Evolutionary conservation across 1,284 basidiomycete genomes (phyloP).

Genomic region (Apiotrichum montevideense): DNA sequence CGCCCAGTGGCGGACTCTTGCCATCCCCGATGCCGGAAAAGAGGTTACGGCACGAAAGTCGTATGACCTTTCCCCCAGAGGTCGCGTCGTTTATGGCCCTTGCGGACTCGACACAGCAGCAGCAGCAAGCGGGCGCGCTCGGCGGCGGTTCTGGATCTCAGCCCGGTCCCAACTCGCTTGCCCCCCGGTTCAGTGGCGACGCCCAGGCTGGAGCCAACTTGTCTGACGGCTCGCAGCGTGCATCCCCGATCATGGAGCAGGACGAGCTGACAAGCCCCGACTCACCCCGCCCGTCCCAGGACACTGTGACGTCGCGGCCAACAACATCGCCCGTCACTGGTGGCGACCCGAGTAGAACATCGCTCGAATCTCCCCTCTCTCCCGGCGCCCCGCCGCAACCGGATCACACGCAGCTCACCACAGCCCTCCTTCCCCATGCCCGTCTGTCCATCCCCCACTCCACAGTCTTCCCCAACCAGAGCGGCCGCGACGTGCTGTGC

Average conservation of each 20-base stretch:
- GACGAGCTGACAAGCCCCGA: slow-evolving; percentile 9
- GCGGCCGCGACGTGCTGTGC: slow-evolving; percentile 44
- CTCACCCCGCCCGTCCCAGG: slow-evolving; percentile 19
- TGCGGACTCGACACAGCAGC: slow-evolving; percentile 29
- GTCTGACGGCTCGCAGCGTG: slow-evolving; percentile 6
- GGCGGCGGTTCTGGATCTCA: too few species aligned
- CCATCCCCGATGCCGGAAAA: slow-evolving; percentile 36
- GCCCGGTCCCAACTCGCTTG: background rate
- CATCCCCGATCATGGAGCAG: slow-evolving; percentile 12
- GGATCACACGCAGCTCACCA: slow-evolving; percentile 23
- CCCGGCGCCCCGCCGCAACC: background rate
- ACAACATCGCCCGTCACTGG: slow-evolving; percentile 2
- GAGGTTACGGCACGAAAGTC: slow-evolving; percentile 32
- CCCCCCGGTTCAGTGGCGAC: background rate
- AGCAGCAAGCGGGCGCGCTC: background rate
- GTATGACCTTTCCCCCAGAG: slow-evolving; percentile 41
- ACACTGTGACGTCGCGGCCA: slow-evolving; percentile 17
- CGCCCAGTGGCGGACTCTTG: slow-evolving; percentile 13
- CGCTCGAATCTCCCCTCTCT: slow-evolving; percentile 7
- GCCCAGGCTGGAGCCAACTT: background rate
- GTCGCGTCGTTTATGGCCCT: slow-evolving; percentile 40
- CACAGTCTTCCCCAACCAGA: slow-evolving; percentile 40
- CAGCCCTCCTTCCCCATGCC: slow-evolving; percentile 38
- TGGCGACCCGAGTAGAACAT: slow-evolving; percentile 2
- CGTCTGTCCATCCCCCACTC: slow-evolving; percentile 41